Conservation (phyloP, 2,329 filamentous ascomycete genomes). For the Fusarium dlaminii region DNA sequence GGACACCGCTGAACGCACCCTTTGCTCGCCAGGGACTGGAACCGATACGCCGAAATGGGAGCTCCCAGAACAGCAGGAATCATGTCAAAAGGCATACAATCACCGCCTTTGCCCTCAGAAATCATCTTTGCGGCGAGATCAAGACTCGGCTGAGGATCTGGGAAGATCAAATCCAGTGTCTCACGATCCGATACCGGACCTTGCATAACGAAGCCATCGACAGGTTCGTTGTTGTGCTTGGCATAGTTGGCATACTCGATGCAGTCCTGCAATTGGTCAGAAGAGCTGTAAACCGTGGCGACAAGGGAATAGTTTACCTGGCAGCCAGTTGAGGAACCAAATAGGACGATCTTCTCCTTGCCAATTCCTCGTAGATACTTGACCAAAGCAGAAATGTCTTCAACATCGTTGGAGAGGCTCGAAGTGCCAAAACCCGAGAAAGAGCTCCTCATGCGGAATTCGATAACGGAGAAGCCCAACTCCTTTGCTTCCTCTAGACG, state of each 20-base stretch:
- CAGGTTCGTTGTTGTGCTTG: constrained; percentile 56
- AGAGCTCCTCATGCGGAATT: constrained; percentile 64
- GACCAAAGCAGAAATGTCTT: constrained; percentile 63
- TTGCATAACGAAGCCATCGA: constrained; percentile 84
- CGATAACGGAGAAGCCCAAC: constrained; percentile 63
- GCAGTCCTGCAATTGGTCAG: constrained; percentile 56
- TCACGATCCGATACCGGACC: constrained; percentile 83
- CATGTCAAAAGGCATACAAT: constrained; percentile 62
- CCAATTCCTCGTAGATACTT: constrained; percentile 62
- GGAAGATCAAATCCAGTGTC: constrained; percentile 59
- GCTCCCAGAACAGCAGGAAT: constrained; percentile 53
- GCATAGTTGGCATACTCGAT: constrained; percentile 62
- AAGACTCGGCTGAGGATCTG: constrained; percentile 57
- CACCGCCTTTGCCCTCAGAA: constrained; percentile 60
- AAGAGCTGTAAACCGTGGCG: neutral
- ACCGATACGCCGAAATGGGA: constrained; percentile 63
- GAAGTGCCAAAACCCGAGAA: constrained; percentile 63
- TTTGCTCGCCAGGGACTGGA: constrained; percentile 59
- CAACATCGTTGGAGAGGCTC: constrained; percentile 61
- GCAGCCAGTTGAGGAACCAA: constrained; percentile 68
- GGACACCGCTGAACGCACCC: constrained; percentile 54
- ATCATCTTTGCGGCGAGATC: constrained; percentile 64
- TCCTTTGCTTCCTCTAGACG: constrained; percentile 51
- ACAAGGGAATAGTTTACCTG: constrained; percentile 51
- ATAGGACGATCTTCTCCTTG: constrained; percentile 61